A percentile compares a stretch with the other conserved stretches of the same genome.
Evolutionary conservation across 140 eudicot species (phyloP).

Genomic region (Bidens hawaiensis): DNA sequence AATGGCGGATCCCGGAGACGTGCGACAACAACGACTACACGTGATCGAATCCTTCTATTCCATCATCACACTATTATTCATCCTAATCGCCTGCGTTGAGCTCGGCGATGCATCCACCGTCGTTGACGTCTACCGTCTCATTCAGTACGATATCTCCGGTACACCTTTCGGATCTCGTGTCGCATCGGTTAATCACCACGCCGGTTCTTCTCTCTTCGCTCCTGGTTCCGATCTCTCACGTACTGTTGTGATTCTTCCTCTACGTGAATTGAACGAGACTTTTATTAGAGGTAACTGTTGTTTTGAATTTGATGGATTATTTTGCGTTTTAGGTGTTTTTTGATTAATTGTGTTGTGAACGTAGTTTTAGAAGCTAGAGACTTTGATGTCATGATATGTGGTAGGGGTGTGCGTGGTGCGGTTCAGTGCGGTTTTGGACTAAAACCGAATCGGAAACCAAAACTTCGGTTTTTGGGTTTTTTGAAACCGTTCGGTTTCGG

Average conservation of each 20-base stretch:
- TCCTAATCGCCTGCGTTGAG: constrained; percentile 75
- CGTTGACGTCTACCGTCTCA: constrained; percentile 89
- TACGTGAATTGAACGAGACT: constrained; percentile 63
- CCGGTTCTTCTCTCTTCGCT: too few relatives aligned
- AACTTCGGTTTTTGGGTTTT: too few relatives aligned
- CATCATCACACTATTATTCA: constrained; percentile 38
- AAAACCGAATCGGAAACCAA: too few relatives aligned
- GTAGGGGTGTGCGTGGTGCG: too few relatives aligned
- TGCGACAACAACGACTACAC: constrained; percentile 20
- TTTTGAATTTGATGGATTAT: too few relatives aligned
- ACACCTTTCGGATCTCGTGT: constrained; percentile 89
- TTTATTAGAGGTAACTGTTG: constrained; percentile 49
- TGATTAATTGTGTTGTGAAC: too few relatives aligned
- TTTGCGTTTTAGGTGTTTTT: too few relatives aligned
- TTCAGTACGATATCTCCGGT: constrained; percentile 92
- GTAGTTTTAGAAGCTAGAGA: too few relatives aligned
- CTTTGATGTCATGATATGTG: too few relatives aligned
- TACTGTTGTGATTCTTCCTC: constrained; percentile 70
- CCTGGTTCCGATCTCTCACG: constrained; percentile 90
- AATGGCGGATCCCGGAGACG: constrained; percentile 46
- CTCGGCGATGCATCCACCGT: constrained; percentile 86
- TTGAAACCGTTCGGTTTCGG: too few relatives aligned
- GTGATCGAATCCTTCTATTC: constrained; percentile 43
- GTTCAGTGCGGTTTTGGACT: too few relatives aligned
- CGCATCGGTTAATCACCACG: constrained; percentile 77